Evolutionary conservation across 306 rosid species (phyloP).

Genomic region (Lathyrus aphaca): DNA sequence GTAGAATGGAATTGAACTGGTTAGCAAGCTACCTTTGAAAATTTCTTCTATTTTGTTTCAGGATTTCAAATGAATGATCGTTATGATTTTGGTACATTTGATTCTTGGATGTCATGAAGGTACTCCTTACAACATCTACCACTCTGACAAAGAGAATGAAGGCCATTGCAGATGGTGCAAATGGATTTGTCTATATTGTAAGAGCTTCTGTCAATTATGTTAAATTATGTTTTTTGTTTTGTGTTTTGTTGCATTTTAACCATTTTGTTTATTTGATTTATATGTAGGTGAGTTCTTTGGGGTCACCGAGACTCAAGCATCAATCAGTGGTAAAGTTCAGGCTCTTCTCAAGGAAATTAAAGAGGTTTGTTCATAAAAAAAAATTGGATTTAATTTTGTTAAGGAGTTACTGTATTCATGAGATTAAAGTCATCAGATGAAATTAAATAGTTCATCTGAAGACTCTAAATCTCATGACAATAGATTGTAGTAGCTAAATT

Average conservation of each 20-base stretch:
- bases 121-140: conserved; percentile 89
- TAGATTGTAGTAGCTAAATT: neutral
- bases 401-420: neutral
- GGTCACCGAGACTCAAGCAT: conserved; percentile 93
- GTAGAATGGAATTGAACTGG: conserved; percentile 81
- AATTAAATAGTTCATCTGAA: neutral
- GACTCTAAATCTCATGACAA: neutral
- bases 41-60: conserved; percentile 15
- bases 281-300: conserved; percentile 86
- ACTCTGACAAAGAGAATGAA: conserved; percentile 79
- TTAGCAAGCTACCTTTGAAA: conserved; percentile 39
- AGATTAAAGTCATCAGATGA: neutral
- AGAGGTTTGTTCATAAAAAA: conserved; percentile 55
- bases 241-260: neutral
- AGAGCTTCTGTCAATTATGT: conserved; percentile 39
- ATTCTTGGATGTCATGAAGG: conserved; percentile 56
- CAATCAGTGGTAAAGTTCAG: conserved; percentile 66
- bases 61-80: conserved; percentile 6
- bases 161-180: conserved; percentile 80
- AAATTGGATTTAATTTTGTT: neutral
- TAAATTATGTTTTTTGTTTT: neutral
- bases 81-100: conserved; percentile 31
- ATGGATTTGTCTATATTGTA: conserved; percentile 88
- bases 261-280: conserved; percentile 26
- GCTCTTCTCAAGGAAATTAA: conserved; percentile 71